A percentile compares a stretch with the other conserved stretches of the same genome.
Conservation (phyloP, 257 asterid genomes). For the Solanum lycopersicoides region DNA sequence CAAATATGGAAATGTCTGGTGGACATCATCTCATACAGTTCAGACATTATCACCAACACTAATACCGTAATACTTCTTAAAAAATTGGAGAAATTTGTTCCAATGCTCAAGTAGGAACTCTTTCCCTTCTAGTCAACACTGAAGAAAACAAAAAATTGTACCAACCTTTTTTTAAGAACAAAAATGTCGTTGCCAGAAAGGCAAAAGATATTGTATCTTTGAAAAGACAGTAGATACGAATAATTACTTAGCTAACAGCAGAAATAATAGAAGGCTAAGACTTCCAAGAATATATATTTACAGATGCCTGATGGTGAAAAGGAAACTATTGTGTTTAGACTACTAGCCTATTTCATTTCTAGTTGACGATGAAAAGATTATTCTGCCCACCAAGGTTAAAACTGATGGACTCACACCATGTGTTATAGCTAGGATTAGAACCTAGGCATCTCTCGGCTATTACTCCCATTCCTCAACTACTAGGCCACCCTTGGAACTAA, state of each 20-base stretch:
- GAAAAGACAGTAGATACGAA: background rate
- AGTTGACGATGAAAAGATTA: background rate
- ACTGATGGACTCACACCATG: background rate
- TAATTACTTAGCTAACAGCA: background rate
- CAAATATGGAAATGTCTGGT: background rate
- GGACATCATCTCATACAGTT: background rate
- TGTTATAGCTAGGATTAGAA: background rate
- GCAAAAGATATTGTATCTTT: background rate
- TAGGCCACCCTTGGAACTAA: background rate
- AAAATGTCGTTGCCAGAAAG: background rate
- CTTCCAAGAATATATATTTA: background rate
- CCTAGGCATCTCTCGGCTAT: background rate
- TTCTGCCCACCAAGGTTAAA: background rate
- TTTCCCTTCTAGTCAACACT: background rate
- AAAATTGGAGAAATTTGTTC: background rate
- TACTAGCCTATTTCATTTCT: background rate
- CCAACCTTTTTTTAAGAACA: background rate
- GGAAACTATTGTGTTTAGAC: background rate
- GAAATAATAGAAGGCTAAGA: background rate
- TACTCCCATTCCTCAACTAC: background rate
- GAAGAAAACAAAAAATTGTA: background rate
- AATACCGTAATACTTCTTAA: background rate
- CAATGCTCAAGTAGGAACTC: background rate
- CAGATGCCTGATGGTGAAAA: background rate
- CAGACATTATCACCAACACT: background rate